These are phyloP conservation scores for Pythium phragmiticola DNA, from an alignment of 352 stramenopile genomes.

Conservation along the genomic window DNA sequence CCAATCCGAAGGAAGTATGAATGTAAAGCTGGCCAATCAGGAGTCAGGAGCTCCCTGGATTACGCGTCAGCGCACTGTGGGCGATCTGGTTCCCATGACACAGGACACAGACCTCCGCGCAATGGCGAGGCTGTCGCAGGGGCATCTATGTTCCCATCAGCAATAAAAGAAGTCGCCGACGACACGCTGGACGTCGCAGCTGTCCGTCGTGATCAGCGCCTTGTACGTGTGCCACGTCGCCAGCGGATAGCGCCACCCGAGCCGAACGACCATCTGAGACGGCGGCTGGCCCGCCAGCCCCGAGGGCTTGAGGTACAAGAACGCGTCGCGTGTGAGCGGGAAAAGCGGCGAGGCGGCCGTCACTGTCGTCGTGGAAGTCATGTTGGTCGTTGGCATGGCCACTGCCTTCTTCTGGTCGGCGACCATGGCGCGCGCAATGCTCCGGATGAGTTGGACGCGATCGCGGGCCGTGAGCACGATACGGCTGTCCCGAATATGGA, in stretches of 20 bases:
- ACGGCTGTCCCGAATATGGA: conserved; percentile 23
- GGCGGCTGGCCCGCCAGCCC: background rate
- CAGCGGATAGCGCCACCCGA: conserved; percentile 26
- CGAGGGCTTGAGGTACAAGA: conserved; percentile 21
- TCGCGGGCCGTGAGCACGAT: conserved; percentile 26
- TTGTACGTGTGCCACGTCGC: conserved; percentile 24
- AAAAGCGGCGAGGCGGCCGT: conserved; percentile 3
- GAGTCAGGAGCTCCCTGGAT: background rate
- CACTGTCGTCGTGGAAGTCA: background rate
- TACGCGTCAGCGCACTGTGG: too few relatives aligned
- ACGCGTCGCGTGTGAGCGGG: conserved; percentile 20
- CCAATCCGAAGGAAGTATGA: conserved; percentile 12
- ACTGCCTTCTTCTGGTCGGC: conserved; percentile 11
- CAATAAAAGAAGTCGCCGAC: conserved; percentile 27
- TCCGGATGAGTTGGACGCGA: conserved; percentile 19
- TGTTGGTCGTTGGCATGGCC: background rate
- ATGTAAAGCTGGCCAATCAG: conserved; percentile 8
- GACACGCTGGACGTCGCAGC: conserved; percentile 21
- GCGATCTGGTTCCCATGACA: too few relatives aligned
- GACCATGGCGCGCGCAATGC: conserved; percentile 13
- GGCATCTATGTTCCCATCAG: conserved; percentile 4
- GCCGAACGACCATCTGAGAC: conserved; percentile 8
- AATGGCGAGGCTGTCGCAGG: background rate
- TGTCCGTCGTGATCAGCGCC: conserved; percentile 11
- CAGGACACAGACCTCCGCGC: conserved; percentile 13